Evolutionary conservation across 345 rosid species (phyloP), one percentile per base, ranked within the genome.

Genomic region (Salix exigua): DNA sequence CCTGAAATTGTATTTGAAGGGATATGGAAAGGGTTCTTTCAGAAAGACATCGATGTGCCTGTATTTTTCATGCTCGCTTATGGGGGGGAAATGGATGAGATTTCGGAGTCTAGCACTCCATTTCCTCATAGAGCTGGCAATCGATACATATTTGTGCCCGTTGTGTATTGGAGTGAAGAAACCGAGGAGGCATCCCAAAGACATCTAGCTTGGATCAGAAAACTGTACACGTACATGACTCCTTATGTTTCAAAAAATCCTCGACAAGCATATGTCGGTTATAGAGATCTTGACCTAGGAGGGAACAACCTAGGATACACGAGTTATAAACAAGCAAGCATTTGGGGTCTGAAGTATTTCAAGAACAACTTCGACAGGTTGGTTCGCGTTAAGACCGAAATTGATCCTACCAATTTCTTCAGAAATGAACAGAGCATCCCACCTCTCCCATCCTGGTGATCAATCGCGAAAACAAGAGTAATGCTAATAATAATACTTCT

Each of bases 31-130:
- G 85, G 72, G 79, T 74, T 90, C 92, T 40, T 10, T 10, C 13
- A 40, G 44, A 10, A 40, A 40, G 44, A 40, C 44, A 79, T 86
- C 0, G 63, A 61, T 25, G 11, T 84, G 26, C 48, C 67, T 0
- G 89, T 87, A 0, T 23, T 88, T 68, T 81, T 80, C 11, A 86
- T 79, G 71, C 86, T 78, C 46, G 84, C 96, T 0, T 88, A 91
- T 13, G 96, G 93, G 3, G 93, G 96, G 1, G 84, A 76, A 74
- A 91, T 89, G 96, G 48, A 58, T 10, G 86, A 91, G 80, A 86
- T 91, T 31, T 67, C 88, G 0, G 76, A 78, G 44, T 10, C 44
- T 3, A 40, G 44, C 44, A 40, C 44, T 40, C 44, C 44, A 40
- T 40, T 40, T 10, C 96, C 96, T 1, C 94, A 91, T 44, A 74